Evolutionary conservation across 257 asterid genomes (phyloP).

Genomic region (Solanum peruvianum): DNA sequence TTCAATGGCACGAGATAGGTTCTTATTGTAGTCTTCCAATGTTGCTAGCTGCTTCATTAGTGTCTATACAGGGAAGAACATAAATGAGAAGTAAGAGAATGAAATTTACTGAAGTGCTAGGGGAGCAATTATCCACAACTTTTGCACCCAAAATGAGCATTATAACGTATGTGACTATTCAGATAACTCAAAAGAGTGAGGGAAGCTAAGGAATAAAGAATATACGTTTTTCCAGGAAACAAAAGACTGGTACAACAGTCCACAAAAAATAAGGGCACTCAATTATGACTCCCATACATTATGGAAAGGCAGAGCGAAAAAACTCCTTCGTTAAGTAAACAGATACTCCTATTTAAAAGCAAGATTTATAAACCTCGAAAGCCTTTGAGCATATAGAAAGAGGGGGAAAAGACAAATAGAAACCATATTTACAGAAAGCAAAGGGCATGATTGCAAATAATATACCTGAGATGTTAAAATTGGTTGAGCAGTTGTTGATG

Average conservation of each 20-base stretch:
- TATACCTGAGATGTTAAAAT: conserved; percentile 92
- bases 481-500: conserved; percentile 96
- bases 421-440: background rate
- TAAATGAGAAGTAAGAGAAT: background rate
- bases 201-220: background rate
- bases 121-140: background rate
- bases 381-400: background rate
- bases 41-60: conserved; percentile 94
- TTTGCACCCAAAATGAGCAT: background rate
- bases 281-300: background rate
- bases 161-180: background rate
- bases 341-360: background rate
- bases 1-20: conserved; percentile 84
- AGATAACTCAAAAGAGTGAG: background rate
- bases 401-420: background rate
- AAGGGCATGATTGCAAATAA: background rate
- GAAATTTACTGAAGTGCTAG: background rate
- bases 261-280: background rate
- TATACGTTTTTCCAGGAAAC: background rate
- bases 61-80: conserved; percentile 24
- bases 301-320: background rate
- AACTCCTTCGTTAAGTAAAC: background rate
- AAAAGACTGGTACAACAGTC: background rate
- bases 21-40: conserved; percentile 85
- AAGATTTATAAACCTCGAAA: background rate